Conservation (phyloP, 2,329 filamentous ascomycete species). For the Sphaceloma murrayae region DNA sequence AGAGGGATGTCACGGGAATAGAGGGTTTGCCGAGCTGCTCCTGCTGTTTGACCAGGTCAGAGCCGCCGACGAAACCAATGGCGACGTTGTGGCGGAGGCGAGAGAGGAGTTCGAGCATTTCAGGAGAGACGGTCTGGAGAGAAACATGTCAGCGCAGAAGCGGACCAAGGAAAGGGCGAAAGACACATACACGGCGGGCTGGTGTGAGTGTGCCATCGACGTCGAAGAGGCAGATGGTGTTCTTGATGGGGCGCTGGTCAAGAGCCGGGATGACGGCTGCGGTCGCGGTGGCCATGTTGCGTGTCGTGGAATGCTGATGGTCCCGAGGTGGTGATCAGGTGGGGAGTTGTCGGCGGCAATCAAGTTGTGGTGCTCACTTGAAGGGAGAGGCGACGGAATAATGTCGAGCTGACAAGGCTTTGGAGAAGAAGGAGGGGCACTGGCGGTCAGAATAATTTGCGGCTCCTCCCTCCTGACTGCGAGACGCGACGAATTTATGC, state of each 20-base stretch:
- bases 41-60: constrained; percentile 86
- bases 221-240: constrained; percentile 93
- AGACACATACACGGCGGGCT: constrained; percentile 58
- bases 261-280: constrained; percentile 58
- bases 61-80: constrained; percentile 88
- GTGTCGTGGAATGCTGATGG: background rate
- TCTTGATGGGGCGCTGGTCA: constrained; percentile 73
- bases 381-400: too few species aligned
- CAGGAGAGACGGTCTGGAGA: constrained; percentile 58
- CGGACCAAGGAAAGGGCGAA: background rate
- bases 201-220: constrained; percentile 88
- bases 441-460: too few species aligned
- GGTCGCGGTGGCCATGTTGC: constrained; percentile 31
- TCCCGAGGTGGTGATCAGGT: background rate
- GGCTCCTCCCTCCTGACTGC: too few species aligned
- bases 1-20: constrained; percentile 67
- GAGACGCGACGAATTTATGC: too few species aligned
- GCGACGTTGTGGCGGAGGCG: constrained; percentile 76
- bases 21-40: constrained; percentile 73
- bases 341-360: background rate
- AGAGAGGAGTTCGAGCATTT: constrained; percentile 74
- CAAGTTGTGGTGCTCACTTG: too few species aligned
- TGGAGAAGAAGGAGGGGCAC: constrained; percentile 3
- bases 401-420: too few species aligned
- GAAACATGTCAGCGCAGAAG: too few species aligned